A percentile compares a stretch with the other conserved stretches of the same genome.
phyloP scores from a whole-genome alignment of 345 rosid genomes.

The Lumnitzera littorea region DNA sequence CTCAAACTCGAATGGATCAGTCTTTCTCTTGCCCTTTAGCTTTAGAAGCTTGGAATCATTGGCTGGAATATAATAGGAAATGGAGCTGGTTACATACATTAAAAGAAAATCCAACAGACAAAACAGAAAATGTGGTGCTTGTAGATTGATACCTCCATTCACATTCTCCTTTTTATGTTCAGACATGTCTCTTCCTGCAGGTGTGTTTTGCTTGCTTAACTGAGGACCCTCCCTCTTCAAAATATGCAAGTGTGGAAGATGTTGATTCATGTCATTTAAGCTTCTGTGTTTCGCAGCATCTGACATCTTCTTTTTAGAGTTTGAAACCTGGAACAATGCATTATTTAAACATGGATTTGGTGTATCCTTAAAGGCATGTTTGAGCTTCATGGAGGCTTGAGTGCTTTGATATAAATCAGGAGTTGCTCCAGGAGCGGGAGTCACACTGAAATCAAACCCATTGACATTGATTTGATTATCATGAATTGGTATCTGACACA shows the following conservation, averaged over 20 bases:
- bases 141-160: constrained; percentile 21
- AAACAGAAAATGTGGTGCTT: constrained; percentile 5
- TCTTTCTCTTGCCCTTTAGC: constrained; percentile 35
- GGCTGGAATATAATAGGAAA: constrained; percentile 17
- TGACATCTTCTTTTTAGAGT: constrained; percentile 23
- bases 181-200: constrained; percentile 5
- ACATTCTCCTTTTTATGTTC: constrained; percentile 11
- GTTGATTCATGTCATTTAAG: constrained; percentile 24
- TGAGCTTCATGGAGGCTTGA: constrained; percentile 15
- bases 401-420: too few relatives aligned
- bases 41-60: constrained; percentile 31
- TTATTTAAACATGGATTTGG: constrained; percentile 12
- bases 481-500: constrained; percentile 16
- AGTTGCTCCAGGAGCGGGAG: too few relatives aligned
- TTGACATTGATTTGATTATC: constrained; percentile 16
- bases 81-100: constrained; percentile 4
- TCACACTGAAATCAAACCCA: neutral
- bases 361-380: constrained; percentile 19
- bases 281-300: constrained; percentile 33
- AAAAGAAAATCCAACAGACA: neutral
- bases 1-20: constrained; percentile 21
- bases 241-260: constrained; percentile 20
- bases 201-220: constrained; percentile 14
- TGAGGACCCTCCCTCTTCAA: constrained; percentile 13
- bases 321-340: constrained; percentile 22